phyloP scores from a whole-genome alignment of 352 stramenopile genomes.

The Phytophthora tentaculata region DNA sequence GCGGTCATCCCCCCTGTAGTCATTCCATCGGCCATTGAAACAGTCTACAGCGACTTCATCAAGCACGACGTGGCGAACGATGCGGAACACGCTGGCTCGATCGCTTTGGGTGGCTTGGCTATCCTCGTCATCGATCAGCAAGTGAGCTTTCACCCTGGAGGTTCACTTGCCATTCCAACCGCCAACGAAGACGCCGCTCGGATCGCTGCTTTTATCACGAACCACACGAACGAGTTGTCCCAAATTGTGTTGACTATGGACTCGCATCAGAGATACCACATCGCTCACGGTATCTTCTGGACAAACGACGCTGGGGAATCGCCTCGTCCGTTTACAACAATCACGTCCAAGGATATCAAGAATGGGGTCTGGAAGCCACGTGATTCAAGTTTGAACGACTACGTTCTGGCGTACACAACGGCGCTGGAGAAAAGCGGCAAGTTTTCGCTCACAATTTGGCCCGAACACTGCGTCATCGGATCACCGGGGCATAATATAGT shows the following conservation, averaged over 20 bases:
- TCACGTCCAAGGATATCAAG: conserved; percentile 81
- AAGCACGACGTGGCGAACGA: conserved; percentile 36
- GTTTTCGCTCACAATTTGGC: conserved; percentile 94
- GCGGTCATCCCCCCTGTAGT: conserved; percentile 4
- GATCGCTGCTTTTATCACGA: conserved; percentile 87
- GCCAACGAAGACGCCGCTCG: conserved; percentile 87
- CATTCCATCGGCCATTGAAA: conserved; percentile 13
- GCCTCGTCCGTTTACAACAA: conserved; percentile 92
- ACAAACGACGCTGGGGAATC: conserved; percentile 58
- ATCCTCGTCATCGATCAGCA: conserved; percentile 95
- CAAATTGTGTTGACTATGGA: conserved; percentile 95
- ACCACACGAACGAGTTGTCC: conserved; percentile 57
- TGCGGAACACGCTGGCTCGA: conserved; percentile 35
- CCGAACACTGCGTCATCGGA: conserved; percentile 95
- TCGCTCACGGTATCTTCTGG: conserved; percentile 95
- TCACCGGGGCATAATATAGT: conserved; percentile 89
- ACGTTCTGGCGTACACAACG: conserved; percentile 88
- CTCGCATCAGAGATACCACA: conserved; percentile 94
- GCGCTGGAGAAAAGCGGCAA: conserved; percentile 81
- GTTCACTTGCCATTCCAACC: conserved; percentile 91
- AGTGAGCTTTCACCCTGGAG: conserved; percentile 94
- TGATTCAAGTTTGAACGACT: conserved; percentile 67
- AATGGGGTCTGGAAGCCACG: conserved; percentile 57
- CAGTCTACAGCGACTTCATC: not conserved
- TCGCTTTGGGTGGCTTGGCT: conserved; percentile 44